These are phyloP conservation scores for Russula brevipes DNA, from an alignment of 768 basidiomycete genomes.

Conservation along the genomic window DNA sequence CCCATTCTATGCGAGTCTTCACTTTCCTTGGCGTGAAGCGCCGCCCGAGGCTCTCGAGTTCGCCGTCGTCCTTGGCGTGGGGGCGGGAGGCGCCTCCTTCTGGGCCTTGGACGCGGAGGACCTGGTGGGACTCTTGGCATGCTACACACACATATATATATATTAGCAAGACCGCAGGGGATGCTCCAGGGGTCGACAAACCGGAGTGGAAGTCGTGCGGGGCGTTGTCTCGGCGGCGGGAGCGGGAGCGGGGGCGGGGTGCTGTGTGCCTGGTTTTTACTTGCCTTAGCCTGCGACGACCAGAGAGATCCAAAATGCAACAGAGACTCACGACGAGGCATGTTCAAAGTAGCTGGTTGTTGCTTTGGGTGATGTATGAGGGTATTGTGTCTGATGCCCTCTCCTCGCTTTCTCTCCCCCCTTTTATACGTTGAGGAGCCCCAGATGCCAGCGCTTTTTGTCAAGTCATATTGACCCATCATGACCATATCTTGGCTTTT, in stretches of 20 bases:
- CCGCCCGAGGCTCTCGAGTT: neutral
- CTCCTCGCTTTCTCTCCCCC: neutral
- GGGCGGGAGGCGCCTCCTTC: neutral
- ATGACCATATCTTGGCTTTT: neutral
- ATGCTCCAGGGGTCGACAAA: neutral
- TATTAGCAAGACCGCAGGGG: neutral
- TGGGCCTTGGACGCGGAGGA: neutral
- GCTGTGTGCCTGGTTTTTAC: constrained; percentile 1
- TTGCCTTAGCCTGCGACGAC: neutral
- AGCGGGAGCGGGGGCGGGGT: neutral
- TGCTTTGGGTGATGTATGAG: constrained; percentile 10
- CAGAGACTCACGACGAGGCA: constrained; percentile 15
- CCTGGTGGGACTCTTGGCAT: constrained; percentile 2
- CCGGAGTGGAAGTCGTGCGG: neutral
- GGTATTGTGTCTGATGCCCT: constrained; percentile 8
- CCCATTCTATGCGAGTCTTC: no score
- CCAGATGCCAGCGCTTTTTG: neutral
- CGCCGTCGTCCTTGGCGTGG: neutral
- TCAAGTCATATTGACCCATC: neutral
- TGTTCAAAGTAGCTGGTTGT: constrained; percentile 8
- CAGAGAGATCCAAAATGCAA: neutral
- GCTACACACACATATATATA: neutral
- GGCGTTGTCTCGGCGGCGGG: neutral
- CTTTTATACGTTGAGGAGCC: constrained; percentile 3
- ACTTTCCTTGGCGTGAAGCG: neutral